Percentiles rank a stretch among this genome's conserved stretches.
These are phyloP conservation scores for Leccinellum rugosiceps DNA, from an alignment of 768 basidiomycete genomes.

Conservation along the genomic window DNA sequence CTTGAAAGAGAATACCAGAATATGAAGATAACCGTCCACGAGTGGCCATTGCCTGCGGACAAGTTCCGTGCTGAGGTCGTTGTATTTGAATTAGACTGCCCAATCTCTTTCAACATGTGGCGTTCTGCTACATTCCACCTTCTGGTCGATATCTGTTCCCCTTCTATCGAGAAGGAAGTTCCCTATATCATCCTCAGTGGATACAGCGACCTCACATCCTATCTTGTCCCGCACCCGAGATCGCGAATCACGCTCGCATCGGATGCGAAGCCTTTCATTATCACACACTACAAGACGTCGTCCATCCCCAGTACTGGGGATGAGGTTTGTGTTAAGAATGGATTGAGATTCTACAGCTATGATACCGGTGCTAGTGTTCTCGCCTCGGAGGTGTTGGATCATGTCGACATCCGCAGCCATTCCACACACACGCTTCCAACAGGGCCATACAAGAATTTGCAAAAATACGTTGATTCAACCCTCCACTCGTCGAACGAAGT, in stretches of 20 bases:
- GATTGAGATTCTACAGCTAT: slow-evolving; percentile 29
- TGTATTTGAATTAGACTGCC: slow-evolving; percentile 43
- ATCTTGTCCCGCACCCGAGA: slow-evolving; percentile 12
- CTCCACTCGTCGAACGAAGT: slow-evolving; percentile 43
- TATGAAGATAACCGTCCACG: not conserved
- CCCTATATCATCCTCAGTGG: slow-evolving; percentile 15
- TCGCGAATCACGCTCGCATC: slow-evolving; percentile 25
- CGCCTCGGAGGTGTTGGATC: slow-evolving; percentile 12
- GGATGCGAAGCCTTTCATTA: slow-evolving; percentile 19
- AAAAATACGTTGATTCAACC: slow-evolving; percentile 34
- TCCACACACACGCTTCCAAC: slow-evolving; percentile 35
- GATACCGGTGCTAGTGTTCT: slow-evolving; percentile 20
- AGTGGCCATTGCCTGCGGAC: slow-evolving; percentile 35
- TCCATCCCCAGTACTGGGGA: slow-evolving; percentile 14
- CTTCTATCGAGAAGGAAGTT: not conserved
- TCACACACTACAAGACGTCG: slow-evolving; percentile 11
- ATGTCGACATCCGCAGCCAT: slow-evolving; percentile 9
- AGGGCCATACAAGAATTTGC: slow-evolving; percentile 35
- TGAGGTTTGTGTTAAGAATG: slow-evolving; percentile 33
- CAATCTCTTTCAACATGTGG: slow-evolving; percentile 42
- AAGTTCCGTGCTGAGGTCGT: slow-evolving; percentile 22
- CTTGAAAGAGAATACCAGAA: not conserved
- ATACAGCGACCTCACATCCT: slow-evolving; percentile 12
- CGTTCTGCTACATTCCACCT: slow-evolving; percentile 39
- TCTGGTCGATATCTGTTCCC: slow-evolving; percentile 35